These are phyloP conservation scores for Sporopachydermia quercuum DNA, from an alignment of 805 yeast species.

Conservation along the genomic window DNA sequence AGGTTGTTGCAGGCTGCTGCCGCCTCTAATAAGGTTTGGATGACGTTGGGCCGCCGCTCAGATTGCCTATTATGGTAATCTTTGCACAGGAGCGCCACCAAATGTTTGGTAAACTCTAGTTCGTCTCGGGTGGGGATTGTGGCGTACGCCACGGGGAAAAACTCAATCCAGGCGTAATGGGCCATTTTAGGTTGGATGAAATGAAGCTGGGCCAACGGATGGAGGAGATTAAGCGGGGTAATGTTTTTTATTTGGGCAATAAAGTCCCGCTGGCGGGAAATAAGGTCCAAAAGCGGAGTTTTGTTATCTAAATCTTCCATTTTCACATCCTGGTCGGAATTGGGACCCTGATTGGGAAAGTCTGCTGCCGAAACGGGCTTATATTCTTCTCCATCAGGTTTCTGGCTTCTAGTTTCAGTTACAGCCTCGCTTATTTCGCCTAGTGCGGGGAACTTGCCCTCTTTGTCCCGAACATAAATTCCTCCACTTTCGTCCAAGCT, in stretches of 20 bases:
- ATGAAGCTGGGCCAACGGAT: slow-evolving; percentile 66
- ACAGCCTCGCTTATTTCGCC: slow-evolving; percentile 25
- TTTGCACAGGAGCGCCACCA: slow-evolving; percentile 68
- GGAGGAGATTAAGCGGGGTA: slow-evolving; percentile 46
- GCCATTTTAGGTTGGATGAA: slow-evolving; percentile 70
- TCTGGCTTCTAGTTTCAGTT: slow-evolving; percentile 10
- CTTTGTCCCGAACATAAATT: slow-evolving; percentile 30
- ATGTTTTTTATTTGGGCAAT: slow-evolving; percentile 18
- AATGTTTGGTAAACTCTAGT: slow-evolving; percentile 67
- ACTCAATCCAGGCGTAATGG: slow-evolving; percentile 66
- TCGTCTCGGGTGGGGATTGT: slow-evolving; percentile 69
- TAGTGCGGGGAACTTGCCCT: slow-evolving; percentile 39
- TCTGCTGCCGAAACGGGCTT: slow-evolving; percentile 2
- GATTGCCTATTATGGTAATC: slow-evolving; percentile 90
- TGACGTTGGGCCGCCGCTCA: slow-evolving; percentile 73
- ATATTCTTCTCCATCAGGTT: slow-evolving; percentile 10
- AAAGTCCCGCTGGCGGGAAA: slow-evolving; percentile 20
- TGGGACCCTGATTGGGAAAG: neutral
- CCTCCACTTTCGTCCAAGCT: slow-evolving; percentile 42
- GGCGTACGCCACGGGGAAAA: slow-evolving; percentile 70
- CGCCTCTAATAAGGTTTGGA: slow-evolving; percentile 73
- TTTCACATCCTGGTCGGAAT: no score
- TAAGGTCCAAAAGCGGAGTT: neutral
- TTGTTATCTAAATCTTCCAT: no score
- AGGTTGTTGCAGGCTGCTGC: slow-evolving; percentile 56